phyloP scores from a whole-genome alignment of 2,329 filamentous ascomycete genomes.

The Fusarium graminum region DNA sequence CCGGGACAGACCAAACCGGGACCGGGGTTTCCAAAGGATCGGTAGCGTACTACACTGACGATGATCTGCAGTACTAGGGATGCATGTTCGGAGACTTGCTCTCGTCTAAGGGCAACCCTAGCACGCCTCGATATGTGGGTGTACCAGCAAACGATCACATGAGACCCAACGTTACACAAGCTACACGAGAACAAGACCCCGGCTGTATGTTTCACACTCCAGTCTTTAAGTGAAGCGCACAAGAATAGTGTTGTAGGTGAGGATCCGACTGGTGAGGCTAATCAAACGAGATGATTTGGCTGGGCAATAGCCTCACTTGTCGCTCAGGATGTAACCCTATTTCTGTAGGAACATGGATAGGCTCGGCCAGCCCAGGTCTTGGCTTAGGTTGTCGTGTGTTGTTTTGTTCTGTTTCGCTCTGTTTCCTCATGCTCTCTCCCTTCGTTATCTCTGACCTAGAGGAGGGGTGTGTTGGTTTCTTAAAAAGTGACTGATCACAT shows the following conservation, averaged over 20 bases:
- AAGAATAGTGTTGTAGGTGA: background rate
- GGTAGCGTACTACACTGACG: constrained; percentile 27
- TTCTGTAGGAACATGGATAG: constrained; percentile 29
- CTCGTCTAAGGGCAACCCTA: constrained; percentile 1
- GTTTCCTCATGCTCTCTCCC: constrained; percentile 21
- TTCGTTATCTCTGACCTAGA: constrained; percentile 8
- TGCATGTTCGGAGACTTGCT: constrained; percentile 19
- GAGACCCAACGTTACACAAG: constrained; percentile 11
- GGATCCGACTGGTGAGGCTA: constrained; percentile 16
- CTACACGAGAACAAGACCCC: background rate
- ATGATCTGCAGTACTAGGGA: constrained; percentile 13
- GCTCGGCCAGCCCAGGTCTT: constrained; percentile 23
- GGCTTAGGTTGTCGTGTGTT: constrained; percentile 1
- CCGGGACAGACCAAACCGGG: constrained; percentile 15
- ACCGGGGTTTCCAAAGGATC: constrained; percentile 29
- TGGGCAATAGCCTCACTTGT: constrained; percentile 27
- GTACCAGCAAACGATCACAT: constrained; percentile 15
- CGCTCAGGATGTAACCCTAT: constrained; percentile 41
- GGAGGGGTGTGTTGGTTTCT: constrained; percentile 31
- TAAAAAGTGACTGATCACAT: constrained; percentile 43
- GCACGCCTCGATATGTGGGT: constrained; percentile 7
- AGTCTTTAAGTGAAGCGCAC: background rate
- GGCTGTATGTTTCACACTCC: constrained; percentile 4
- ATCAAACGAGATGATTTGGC: constrained; percentile 10
- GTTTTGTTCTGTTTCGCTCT: constrained; percentile 15